phyloP scores from a whole-genome alignment of 768 basidiomycete genomes.

The Boletellus emodensis region DNA sequence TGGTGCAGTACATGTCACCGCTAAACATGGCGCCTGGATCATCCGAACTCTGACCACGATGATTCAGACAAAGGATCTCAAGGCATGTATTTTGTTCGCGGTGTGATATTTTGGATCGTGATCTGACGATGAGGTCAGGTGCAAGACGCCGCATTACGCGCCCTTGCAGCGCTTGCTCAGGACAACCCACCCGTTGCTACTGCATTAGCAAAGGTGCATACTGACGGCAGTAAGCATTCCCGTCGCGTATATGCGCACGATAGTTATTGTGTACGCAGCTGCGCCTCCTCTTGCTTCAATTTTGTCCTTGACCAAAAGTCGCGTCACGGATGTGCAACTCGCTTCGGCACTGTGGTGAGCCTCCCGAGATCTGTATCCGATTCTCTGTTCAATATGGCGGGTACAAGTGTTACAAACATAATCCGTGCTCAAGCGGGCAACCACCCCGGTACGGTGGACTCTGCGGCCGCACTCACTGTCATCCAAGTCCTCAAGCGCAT shows the following conservation, averaged over 20 bases:
- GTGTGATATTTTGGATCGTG: not conserved
- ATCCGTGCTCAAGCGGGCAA: slow-evolving; percentile 46
- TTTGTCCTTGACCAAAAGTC: slow-evolving; percentile 53
- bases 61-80: slow-evolving; percentile 48
- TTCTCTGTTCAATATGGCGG: not conserved
- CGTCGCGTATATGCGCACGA: slow-evolving; percentile 3
- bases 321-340: slow-evolving; percentile 58
- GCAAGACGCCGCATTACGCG: slow-evolving; percentile 63
- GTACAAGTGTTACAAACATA: slow-evolving; percentile 53
- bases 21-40: slow-evolving; percentile 57
- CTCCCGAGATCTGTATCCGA: not conserved
- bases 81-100: slow-evolving; percentile 34
- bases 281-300: slow-evolving; percentile 36
- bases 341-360: slow-evolving; percentile 67
- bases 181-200: slow-evolving; percentile 55
- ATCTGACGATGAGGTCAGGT: slow-evolving; percentile 34
- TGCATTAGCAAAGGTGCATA: slow-evolving; percentile 41
- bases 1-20: slow-evolving; percentile 35
- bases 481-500: slow-evolving; percentile 67
- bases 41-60: slow-evolving; percentile 47
- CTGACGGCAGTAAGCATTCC: slow-evolving; percentile 39
- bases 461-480: slow-evolving; percentile 51
- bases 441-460: slow-evolving; percentile 36
- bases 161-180: slow-evolving; percentile 61
- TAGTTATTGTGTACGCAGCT: slow-evolving; percentile 7